Conservation (phyloP, 306 rosid species). For the Acacia acuminata region DNA sequence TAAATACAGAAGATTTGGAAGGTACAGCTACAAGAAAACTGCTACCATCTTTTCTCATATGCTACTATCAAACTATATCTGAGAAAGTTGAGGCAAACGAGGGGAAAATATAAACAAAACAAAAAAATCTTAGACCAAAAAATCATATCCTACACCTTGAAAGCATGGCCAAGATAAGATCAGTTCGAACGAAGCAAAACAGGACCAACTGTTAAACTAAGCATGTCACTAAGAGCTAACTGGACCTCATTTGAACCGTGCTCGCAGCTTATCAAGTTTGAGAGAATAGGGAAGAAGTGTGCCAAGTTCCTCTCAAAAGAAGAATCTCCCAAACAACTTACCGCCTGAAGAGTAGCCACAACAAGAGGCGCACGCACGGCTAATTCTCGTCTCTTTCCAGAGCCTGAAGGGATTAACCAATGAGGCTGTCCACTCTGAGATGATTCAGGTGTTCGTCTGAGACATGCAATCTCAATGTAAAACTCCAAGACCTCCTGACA, state of each 20-base stretch:
- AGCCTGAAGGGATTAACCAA: constrained; percentile 85
- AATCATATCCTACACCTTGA: constrained; percentile 52
- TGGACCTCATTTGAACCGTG: constrained; percentile 96
- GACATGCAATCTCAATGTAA: constrained; percentile 66
- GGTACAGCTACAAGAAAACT: constrained; percentile 49
- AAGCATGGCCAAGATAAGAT: constrained; percentile 50
- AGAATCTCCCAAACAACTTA: constrained; percentile 69
- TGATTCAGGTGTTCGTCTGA: constrained; percentile 53
- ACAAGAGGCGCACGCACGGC: constrained; percentile 91
- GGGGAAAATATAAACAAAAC: constrained; percentile 41
- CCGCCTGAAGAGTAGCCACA: constrained; percentile 88
- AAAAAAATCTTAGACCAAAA: constrained; percentile 38
- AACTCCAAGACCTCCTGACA: constrained; percentile 78
- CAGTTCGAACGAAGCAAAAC: constrained; percentile 77
- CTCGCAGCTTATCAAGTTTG: constrained; percentile 85
- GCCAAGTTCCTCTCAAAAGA: constrained; percentile 76
- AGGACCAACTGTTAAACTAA: constrained; percentile 83
- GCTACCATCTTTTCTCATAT: constrained; percentile 54
- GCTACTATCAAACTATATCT: constrained; percentile 59
- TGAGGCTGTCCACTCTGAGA: constrained; percentile 53
- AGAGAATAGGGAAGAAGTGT: constrained; percentile 78
- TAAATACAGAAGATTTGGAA: constrained; percentile 48
- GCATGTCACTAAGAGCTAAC: constrained; percentile 87
- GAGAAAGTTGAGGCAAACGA: constrained; percentile 33
- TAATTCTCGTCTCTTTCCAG: constrained; percentile 85